These are phyloP conservation scores for Canavalia ensiformis DNA, from an alignment of 306 rosid genomes.

Conservation along the genomic window DNA sequence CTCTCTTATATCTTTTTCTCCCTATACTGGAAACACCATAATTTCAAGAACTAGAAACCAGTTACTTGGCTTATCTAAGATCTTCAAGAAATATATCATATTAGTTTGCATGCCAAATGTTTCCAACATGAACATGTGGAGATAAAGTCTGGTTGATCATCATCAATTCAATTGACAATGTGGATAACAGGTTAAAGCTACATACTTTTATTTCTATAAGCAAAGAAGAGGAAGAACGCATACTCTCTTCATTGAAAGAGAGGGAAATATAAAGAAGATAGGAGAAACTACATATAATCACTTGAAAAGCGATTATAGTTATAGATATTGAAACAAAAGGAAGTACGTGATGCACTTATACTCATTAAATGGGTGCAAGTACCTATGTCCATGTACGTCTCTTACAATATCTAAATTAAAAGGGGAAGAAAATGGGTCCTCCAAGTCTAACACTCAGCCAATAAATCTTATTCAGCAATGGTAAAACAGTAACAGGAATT, in stretches of 20 bases:
- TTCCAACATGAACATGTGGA: not conserved
- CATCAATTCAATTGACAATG: not conserved
- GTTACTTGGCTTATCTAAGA: too few species aligned
- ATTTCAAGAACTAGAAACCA: too few species aligned
- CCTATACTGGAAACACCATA: too few species aligned
- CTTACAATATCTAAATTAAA: conserved; percentile 36
- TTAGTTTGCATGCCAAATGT: not conserved
- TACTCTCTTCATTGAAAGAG: conserved; percentile 22
- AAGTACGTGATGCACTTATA: not conserved
- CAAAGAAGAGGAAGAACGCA: not conserved
- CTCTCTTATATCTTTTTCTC: too few species aligned
- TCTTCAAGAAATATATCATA: too few species aligned
- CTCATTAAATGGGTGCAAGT: not conserved
- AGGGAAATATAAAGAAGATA: conserved; percentile 9
- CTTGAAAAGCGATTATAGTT: not conserved
- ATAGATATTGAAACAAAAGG: not conserved
- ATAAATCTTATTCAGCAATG: conserved; percentile 8
- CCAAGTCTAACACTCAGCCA: conserved; percentile 21
- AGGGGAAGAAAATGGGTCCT: conserved; percentile 29
- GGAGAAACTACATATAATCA: not conserved
- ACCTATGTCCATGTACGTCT: conserved; percentile 14
- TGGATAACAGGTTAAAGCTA: not conserved
- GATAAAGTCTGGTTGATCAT: conserved; percentile 1
- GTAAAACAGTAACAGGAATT: not conserved
- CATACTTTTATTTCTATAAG: not conserved